These are phyloP conservation scores for Metahyphopichia silvanorum DNA, from an alignment of 805 yeast genomes.

Conservation along the genomic window DNA sequence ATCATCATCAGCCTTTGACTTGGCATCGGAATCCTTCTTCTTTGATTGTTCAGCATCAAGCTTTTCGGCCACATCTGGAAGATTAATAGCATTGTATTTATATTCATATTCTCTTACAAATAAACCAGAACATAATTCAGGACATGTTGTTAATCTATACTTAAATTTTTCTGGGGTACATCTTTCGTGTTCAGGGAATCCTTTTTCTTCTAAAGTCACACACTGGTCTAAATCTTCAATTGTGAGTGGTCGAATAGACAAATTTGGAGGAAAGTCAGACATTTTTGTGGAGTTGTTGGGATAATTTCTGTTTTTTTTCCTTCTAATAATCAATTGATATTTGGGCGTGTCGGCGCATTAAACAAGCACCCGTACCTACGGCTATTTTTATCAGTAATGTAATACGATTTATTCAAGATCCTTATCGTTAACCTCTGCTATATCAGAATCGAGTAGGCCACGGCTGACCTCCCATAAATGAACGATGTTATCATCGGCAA, in stretches of 20 bases:
- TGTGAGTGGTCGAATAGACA: slow-evolving; percentile 70
- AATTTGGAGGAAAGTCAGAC: slow-evolving; percentile 46
- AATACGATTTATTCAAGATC: slow-evolving; percentile 19
- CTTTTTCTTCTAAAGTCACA: slow-evolving; percentile 55
- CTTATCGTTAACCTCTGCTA: slow-evolving; percentile 10
- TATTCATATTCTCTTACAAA: slow-evolving; percentile 67
- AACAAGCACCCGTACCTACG: too few relatives aligned
- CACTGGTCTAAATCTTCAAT: slow-evolving; percentile 68
- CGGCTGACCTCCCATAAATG: slow-evolving; percentile 53
- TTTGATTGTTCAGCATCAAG: slow-evolving; percentile 23
- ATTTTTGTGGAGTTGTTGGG: too few relatives aligned
- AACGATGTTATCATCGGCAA: slow-evolving; percentile 58
- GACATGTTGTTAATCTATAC: slow-evolving; percentile 77
- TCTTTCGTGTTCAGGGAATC: slow-evolving; percentile 71
- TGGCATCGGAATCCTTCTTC: slow-evolving; percentile 24
- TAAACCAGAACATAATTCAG: slow-evolving; percentile 87
- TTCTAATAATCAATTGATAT: too few relatives aligned
- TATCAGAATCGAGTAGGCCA: slow-evolving; percentile 20
- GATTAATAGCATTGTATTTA: slow-evolving; percentile 39
- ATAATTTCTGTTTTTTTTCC: too few relatives aligned
- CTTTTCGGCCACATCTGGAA: slow-evolving; percentile 37
- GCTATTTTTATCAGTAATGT: neutral
- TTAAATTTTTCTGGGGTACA: slow-evolving; percentile 56
- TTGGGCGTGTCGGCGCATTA: too few relatives aligned
- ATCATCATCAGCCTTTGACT: slow-evolving; percentile 26